Base-by-base conservation (phyloP, 176 grass and related monocot species). In the Thalia dealbata region DNA sequence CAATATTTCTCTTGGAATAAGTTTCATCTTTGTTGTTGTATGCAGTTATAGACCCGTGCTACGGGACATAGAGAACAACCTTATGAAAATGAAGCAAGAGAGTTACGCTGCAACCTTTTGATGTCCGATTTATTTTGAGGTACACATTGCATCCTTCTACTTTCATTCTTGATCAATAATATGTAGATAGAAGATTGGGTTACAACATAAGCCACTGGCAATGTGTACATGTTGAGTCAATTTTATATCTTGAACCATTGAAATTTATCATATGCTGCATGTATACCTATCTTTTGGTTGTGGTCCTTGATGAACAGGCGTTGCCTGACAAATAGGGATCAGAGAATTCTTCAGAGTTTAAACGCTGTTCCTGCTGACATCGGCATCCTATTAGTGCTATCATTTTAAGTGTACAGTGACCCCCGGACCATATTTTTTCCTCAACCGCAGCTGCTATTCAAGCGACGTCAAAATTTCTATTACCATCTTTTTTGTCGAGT, bases 71-170 rank as follows among this genome's bases (percentile, higher is more conserved):
- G 93, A 92, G 70, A 86, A 75, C 77, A 92, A 85, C 52, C 83
- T 97, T 58, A 92, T 91, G 85, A 90, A 86, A 88, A 97, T 97
- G 93, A 97, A 97, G 78, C 93, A 92, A 90, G 93, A 97, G 86
- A 91, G 89, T 14, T 92, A 96, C 77, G 78, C 85, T 27, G 58
- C 18, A 45, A 35, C 27, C n/a, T 68, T 44, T 14, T 68, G 65
- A 68, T 68, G 65, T n/a, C 22, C 6, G 11, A 48, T 48, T 9
- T 8, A 42, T 43, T 44, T 43, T 68, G 65, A 68, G 65, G 65
- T 68, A 68, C 38, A 22, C 13, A 28, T 14, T 0, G 14, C 21
- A 68, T 68, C 16, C 64, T 43, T 67, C 38, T 45, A n/a, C 16
- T 7, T 7, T 68, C 16, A 13, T 45, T 16, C 7, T 43, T 45